These are phyloP conservation scores for Exophiala spinifera DNA, from an alignment of 2,329 filamentous ascomycete species.

Conservation along the genomic window DNA sequence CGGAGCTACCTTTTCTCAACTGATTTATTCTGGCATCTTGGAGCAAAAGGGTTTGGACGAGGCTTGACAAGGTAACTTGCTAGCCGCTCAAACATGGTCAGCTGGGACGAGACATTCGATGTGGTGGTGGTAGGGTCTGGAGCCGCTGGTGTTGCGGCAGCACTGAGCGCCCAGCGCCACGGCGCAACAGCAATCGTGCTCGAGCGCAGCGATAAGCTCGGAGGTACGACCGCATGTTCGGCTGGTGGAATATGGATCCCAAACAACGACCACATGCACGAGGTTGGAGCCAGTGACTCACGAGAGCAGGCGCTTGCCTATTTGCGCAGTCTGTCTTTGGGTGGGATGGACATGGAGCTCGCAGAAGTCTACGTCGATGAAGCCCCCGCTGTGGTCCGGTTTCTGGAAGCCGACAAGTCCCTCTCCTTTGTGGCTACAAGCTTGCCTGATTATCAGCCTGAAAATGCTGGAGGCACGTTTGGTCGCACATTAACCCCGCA, in stretches of 20 bases:
- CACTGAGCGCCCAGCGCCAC: conserved; percentile 30
- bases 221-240: conserved; percentile 37
- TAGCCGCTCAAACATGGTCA: no score
- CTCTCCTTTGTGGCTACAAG: neutral
- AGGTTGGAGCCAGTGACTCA: neutral
- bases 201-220: conserved; percentile 35
- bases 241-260: conserved; percentile 38
- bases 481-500: neutral
- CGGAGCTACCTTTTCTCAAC: no score
- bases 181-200: conserved; percentile 32
- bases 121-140: conserved; percentile 37
- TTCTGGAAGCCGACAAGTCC: conserved; percentile 22
- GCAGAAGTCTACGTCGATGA: conserved; percentile 31
- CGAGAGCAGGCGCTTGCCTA: conserved; percentile 2
- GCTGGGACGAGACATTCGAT: conserved; percentile 12
- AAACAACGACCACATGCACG: conserved; percentile 28
- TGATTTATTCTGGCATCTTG: no score
- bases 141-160: conserved; percentile 34
- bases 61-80: no score
- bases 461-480: neutral
- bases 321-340: neutral
- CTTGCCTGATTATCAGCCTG: neutral
- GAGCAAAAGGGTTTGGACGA: no score
- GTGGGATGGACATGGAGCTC: neutral
- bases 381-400: conserved; percentile 34